Base-by-base conservation (phyloP, 768 basidiomycete genomes). In the Leccinum arenicola region DNA sequence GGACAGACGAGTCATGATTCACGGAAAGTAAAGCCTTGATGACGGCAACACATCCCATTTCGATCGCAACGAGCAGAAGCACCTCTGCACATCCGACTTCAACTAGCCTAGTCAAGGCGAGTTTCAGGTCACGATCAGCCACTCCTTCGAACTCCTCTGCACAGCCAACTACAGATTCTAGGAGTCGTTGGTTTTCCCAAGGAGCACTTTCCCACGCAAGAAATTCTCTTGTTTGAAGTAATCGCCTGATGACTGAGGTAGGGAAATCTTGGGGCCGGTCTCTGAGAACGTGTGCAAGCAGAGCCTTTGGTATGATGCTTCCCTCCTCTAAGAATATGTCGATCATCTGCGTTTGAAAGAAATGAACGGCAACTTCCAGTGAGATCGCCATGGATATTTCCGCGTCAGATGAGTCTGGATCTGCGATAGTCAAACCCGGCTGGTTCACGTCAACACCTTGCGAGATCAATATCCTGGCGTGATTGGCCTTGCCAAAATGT, bases 1-100 rank as follows among this genome's bases (percentile, higher is more conserved):
- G 25, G 25, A 27, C 25, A 27, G 25, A 27, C 7, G 61, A 0
- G 2, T 21, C 3, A 12, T 23, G 31, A 10, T 8, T 10, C 43
- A 14, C 2, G 50, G 31, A 31, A 23, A 64, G 33, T 6, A 64
- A 21, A 4, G 36, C 8, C 5, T 14, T 19, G 9, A 60, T 3
- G 4, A 52, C 36, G 1, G 45, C 21, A 4, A 58, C n/a, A 4
- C 54, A 65, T 40, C 56, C 56, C 3, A 31, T 65, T n/a, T 35
- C 54, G n/a, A 58, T 52, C 0, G 64, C 63, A 9, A 53, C 2
- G 4, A 58, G 62, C 8, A 64, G 45, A 19, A 64, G 52, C 0
- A 25, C 9, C 36, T 54, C 52, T 8, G 45, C 55, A 6, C 19
- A 56, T 4, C 63, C 63, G 14, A 36, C 55, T 11, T 19, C 10